Percentiles rank a stretch among this genome's conserved stretches.
These are phyloP conservation scores for Neckera pumila DNA, from an alignment of 225 moss, liverwort and hornwort species.

Conservation along the genomic window DNA sequence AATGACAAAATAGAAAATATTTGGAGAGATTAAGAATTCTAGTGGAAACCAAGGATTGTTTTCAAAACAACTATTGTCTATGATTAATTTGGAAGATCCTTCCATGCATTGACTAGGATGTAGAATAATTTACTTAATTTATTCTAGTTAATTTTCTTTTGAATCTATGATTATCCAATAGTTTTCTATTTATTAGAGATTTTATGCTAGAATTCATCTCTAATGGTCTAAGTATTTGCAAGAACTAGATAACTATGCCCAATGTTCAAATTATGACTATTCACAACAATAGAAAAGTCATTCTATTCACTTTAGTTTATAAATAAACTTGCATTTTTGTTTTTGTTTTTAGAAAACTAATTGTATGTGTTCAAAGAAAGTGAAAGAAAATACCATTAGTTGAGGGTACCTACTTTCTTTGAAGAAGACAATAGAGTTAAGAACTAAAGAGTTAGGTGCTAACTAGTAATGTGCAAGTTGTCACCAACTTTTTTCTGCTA, in stretches of 20 bases:
- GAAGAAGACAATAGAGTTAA: not conserved
- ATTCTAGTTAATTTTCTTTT: not conserved
- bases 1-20: not conserved
- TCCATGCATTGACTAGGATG: too few species aligned
- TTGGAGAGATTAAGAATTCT: not conserved
- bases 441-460: rapidly evolving
- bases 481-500: not conserved
- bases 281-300: too few species aligned
- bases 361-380: not conserved
- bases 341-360: not conserved
- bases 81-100: too few species aligned
- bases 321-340: not conserved
- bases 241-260: rapidly evolving
- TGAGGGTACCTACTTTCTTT: rapidly evolving
- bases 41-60: not conserved
- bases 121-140: not conserved
- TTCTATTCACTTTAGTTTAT: not conserved
- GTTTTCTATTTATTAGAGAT: not conserved
- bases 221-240: not conserved
- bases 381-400: not conserved
- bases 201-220: not conserved
- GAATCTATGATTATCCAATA: not conserved
- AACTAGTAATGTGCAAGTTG: not conserved
- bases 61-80: rapidly evolving
- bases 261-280: not conserved